Evolutionary conservation across 371 early-diverging fungal genomes (phyloP), one percentile per base, ranked within the genome.

Genomic region (Mortierella sp.): DNA sequence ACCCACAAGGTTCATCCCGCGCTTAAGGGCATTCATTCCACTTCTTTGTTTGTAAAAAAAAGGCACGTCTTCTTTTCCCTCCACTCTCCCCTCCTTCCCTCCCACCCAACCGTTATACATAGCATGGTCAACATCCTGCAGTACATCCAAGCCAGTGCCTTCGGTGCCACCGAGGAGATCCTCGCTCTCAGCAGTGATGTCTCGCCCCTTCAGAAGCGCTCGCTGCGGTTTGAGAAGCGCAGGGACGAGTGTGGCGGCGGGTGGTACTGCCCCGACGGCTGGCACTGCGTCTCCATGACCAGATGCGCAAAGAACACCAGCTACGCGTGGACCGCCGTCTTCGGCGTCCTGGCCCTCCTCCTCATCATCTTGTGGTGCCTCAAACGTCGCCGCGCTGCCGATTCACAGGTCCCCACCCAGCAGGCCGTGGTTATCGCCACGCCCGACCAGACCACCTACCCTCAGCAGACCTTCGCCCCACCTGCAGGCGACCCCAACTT

Each of bases 401-500:
- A 50, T 8, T 47, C 64, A 13, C 45, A 53, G 3, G 39, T 52
- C 48, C 14, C 49, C 12, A 1, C 39, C 19, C 55, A 49, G 27
- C 59, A 58, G 50, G 43, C 54, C 6, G 67, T 46, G 14, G 74
- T 53, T 14, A 34, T 54, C 23, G 43, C 45, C 23, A 45, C 56
- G 12, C 26, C 28, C 14, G 5, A 43, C 45, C 19, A 43, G 5
- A 16, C 3, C 16, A 16, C 58, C 34, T 10, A 34, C 34, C 72
- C 72, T 8, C 54, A 24, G 16, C 50, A 54, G 18, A 42, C 16
- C n/a, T 73, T 38, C 34, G 64, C 67, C 19, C 73, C 73, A n/a
- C 74, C 74, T 26, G 30, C 68, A 1, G 74, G 74, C 10, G 74
- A 73, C 30, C 74, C 74, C 39, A 73, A 68, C 58, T 39, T 68